Base-by-base conservation (phyloP, 2,329 filamentous ascomycete species). In the Pseudohalonectria lignicola region DNA sequence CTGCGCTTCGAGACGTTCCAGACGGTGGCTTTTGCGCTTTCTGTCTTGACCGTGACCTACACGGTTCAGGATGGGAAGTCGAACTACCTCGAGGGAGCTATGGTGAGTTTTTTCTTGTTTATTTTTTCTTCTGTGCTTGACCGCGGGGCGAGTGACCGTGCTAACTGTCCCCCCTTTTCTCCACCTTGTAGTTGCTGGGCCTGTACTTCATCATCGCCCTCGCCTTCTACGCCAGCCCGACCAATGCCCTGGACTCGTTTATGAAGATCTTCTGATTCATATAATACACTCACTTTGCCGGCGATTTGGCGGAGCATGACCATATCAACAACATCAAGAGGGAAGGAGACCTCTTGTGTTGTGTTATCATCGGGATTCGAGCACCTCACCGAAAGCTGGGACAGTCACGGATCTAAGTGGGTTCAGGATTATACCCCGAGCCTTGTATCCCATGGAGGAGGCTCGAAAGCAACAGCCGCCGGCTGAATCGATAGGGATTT, bases 1-100 rank as follows among this genome's bases (percentile, higher is more conserved):
- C 68, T 90, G 31, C 81, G 83, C 53, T 92, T 92, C 53, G 80
- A 88, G 63, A 83, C 73, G 3, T 84, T 87, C 50, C 79, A 86
- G 62, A 86, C 82, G 0, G 78, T 87, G 30, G 75, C 81, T 1
- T 87, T 87, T 56, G 83, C 82, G 40, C 67, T 87, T 38, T 82
- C 79, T 9, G 80, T 84, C 2, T 60, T 87, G 31, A 80, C 87
- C 23, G 82, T 86, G 25, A 84, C 75, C 40, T 87, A 77, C 58
- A 82, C 74, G 3, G 80, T 88, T 31, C 79, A 85, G 53, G 85
- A 90, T 52, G 85, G 85, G 51, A 85, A 83, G 58, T 85, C 79
- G 12, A 92, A 90, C 58, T 90, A 90, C 49, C 72, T 90, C 17
- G 84, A 90, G 56, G 84, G 84, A 32, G 81, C 81, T 34, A 82